Evolutionary conservation across 139 green algal genomes (phyloP), one percentile per base, ranked within the genome.

Genomic region (Tetradesmus obliquus): DNA sequence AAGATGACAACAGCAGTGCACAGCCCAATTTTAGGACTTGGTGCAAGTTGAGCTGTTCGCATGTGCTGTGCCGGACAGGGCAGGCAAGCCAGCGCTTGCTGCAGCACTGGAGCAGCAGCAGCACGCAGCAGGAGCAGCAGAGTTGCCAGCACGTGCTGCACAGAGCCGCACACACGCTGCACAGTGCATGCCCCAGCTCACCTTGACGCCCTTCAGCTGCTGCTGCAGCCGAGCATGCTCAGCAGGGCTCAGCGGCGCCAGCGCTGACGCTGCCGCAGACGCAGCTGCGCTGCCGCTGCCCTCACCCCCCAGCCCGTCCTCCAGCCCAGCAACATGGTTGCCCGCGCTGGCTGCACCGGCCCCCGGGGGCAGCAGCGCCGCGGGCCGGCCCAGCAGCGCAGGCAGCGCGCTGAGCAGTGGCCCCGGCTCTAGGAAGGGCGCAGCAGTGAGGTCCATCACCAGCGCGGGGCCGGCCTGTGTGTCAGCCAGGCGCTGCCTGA

Each of bases 401-500:
- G 89, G 60, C 84, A 92, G 87, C 32, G 80, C 83, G 15, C 90
- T 24, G 4, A 82, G 62, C 66, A 96, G 89, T 32, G 93, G 89
- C 12, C 91, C 62, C 0, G 82, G 54, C 76, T 95, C 93, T 54
- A 95, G 88, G 92, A 96, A 95, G 60, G 94, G 93, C 17, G 92
- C 92, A 54, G 89, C 91, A 0, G 93, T 93, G 58, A 94, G 93
- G 91, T 96, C 94, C 17, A 95, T 62, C 51, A 95, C 95, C 54
- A 96, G 90, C 1, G 94, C 91, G 62, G 95, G 89, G 9, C 95
- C 95, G 3, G 89, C 24, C 24, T 90, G 86, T 12, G 86, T 90
- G 19, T 81, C 71, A 32, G 71, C 6, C 53, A 90, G 45, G 24
- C 55, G 19, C 86, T 90, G 86, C 81, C 69, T 90, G 91, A 96